Conservation (phyloP, 371 early-diverging fungal species). For the Basidiobolus meristosporus region DNA sequence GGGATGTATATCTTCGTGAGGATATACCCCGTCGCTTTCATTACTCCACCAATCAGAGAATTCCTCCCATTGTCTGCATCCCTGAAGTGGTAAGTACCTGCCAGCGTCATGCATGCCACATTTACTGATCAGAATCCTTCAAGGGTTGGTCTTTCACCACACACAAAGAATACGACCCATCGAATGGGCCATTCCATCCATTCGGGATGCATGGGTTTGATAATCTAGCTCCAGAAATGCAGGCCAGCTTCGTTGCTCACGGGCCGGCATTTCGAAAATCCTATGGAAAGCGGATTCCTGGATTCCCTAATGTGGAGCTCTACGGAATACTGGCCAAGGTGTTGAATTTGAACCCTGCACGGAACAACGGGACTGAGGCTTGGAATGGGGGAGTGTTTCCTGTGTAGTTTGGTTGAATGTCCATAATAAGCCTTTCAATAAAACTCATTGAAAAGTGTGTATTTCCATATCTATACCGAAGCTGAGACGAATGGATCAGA, state of each 20-base stretch:
- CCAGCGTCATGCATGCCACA: neutral
- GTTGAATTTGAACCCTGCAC: constrained; percentile 1
- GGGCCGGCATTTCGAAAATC: constrained; percentile 25
- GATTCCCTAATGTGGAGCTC: constrained; percentile 2
- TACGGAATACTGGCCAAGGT: constrained; percentile 3
- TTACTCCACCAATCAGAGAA: constrained; percentile 30
- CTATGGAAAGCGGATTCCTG: neutral
- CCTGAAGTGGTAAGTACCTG: constrained; percentile 35
- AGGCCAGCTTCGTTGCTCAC: constrained; percentile 65
- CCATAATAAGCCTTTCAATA: too few relatives aligned
- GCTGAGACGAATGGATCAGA: too few relatives aligned
- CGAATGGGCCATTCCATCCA: constrained; percentile 8
- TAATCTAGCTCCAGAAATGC: constrained; percentile 55
- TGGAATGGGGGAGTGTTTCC: too few relatives aligned
- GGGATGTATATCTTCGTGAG: constrained; percentile 35
- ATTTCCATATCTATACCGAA: too few relatives aligned
- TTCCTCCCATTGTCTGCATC: constrained; percentile 52
- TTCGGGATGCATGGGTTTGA: constrained; percentile 80
- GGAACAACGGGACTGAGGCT: constrained; percentile 3
- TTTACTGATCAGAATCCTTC: neutral
- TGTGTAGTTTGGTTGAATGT: too few relatives aligned
- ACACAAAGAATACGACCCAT: constrained; percentile 11
- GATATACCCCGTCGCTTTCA: constrained; percentile 43
- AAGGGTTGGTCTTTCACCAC: constrained; percentile 18
- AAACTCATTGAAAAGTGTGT: too few relatives aligned